These are phyloP conservation scores for Syzygium jambos DNA, from an alignment of 345 rosid species.

Conservation along the genomic window DNA sequence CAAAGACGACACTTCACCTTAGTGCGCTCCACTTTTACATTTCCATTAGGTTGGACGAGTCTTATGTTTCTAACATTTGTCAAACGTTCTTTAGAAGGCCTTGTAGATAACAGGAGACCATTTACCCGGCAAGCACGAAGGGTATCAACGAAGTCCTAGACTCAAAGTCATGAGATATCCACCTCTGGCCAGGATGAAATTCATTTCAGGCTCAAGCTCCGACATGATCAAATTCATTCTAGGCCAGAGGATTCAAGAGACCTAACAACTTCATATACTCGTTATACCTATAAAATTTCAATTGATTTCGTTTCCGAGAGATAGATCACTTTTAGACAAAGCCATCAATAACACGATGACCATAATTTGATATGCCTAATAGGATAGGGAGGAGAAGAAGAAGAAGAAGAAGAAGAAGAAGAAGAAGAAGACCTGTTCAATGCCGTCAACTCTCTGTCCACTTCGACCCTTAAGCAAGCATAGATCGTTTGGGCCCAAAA, in stretches of 20 bases:
- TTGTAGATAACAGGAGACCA: not conserved
- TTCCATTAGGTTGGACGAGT: not conserved
- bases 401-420: too few species aligned
- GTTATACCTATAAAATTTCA: not conserved
- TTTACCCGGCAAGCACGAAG: not conserved
- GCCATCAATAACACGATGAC: not conserved
- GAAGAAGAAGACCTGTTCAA: not conserved
- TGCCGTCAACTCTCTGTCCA: not conserved
- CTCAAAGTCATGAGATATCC: not conserved
- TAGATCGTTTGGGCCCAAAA: not conserved
- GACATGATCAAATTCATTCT: not conserved
- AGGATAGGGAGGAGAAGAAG: not conserved
- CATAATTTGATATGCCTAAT: not conserved
- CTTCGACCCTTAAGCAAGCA: not conserved
- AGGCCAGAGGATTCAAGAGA: not conserved
- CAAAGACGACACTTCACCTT: not conserved
- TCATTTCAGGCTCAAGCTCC: too few species aligned
- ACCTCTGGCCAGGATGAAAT: not conserved
- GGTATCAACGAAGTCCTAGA: not conserved
- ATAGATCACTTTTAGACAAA: not conserved
- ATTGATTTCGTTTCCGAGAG: fast-evolving
- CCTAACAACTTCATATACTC: not conserved
- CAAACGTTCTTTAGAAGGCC: not conserved
- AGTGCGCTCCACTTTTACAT: not conserved
- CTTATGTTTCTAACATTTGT: not conserved